These are phyloP conservation scores for Rhizoclosmatium hyalinum DNA, from an alignment of 371 early-diverging fungal genomes.

Conservation along the genomic window DNA sequence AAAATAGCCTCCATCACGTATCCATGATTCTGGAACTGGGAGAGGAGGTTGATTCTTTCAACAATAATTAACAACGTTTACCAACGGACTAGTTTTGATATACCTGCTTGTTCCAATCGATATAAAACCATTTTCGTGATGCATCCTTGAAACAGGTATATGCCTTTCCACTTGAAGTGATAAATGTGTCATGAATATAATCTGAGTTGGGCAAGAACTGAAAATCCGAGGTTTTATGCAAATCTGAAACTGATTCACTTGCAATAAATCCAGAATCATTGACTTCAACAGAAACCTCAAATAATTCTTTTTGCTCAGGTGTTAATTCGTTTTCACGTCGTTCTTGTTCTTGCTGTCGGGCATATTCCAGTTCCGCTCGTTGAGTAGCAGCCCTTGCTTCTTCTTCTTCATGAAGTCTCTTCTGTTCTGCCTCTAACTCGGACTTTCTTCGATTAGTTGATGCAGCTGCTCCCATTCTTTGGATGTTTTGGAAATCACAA, in stretches of 20 bases:
- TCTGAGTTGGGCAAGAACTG: too few species aligned
- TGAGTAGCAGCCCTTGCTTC: too few species aligned
- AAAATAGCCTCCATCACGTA: conserved; percentile 6
- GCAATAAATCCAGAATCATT: neutral
- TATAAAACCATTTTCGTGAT: conserved; percentile 12
- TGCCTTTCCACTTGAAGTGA: neutral
- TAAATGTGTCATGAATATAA: neutral
- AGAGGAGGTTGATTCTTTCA: conserved; percentile 1
- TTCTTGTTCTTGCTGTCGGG: neutral
- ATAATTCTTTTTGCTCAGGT: neutral
- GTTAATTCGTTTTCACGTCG: neutral
- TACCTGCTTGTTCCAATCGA: conserved; percentile 20
- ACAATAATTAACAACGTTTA: neutral
- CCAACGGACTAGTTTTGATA: neutral
- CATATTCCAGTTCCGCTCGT: neutral
- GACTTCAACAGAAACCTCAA: conserved; percentile 6
- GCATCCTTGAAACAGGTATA: conserved; percentile 13
- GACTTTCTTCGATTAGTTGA: neutral
- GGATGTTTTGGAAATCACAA: too few species aligned
- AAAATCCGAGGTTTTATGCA: too few species aligned
- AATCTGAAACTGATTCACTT: neutral
- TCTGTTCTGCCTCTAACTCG: neutral
- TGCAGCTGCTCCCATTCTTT: conserved; percentile 3
- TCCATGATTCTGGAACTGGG: conserved; percentile 6
- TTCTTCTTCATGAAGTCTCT: neutral